phyloP scores from a whole-genome alignment of 192 early-diverging fungal genomes.

The Neocallimastix lanati region DNA sequence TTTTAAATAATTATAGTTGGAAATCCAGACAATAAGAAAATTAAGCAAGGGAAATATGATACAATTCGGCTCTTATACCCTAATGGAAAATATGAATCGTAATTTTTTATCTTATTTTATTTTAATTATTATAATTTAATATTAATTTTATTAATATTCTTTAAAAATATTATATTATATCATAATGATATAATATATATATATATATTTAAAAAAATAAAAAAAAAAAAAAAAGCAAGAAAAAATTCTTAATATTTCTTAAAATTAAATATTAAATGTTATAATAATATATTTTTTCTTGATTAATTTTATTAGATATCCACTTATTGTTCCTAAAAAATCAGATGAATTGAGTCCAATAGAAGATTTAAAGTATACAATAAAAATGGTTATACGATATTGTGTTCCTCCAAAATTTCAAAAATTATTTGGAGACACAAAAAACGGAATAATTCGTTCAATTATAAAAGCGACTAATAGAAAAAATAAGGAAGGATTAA shows the following conservation, averaged over 20 bases:
- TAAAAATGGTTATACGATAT: conserved; percentile 45
- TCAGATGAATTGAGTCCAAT: conserved; percentile 65
- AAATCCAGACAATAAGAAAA: background rate
- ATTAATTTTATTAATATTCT: too few relatives aligned
- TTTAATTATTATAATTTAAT: background rate
- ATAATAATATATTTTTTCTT: too few relatives aligned
- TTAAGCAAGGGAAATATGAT: background rate
- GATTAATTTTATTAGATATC: background rate
- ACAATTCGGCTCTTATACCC: background rate
- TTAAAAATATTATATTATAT: too few relatives aligned
- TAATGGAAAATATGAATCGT: background rate
- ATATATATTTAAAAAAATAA: too few relatives aligned
- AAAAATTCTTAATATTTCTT: too few relatives aligned
- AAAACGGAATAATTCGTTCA: conserved; percentile 46
- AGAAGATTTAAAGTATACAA: conserved; percentile 56
- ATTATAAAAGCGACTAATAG: conserved; percentile 62
- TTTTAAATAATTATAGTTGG: background rate
- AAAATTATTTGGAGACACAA: conserved; percentile 37
- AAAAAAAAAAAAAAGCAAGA: too few relatives aligned
- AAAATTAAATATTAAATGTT: too few relatives aligned
- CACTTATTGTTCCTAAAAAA: conserved; percentile 6
- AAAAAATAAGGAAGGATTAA: conserved; percentile 41
- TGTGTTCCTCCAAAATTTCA: conserved; percentile 21
- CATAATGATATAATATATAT: too few relatives aligned
- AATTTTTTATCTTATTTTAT: background rate